Percentiles rank a stretch among this genome's conserved stretches.
phyloP scores from a whole-genome alignment of 78 protist genomes.

The Cavenderia fasciculata region DNA sequence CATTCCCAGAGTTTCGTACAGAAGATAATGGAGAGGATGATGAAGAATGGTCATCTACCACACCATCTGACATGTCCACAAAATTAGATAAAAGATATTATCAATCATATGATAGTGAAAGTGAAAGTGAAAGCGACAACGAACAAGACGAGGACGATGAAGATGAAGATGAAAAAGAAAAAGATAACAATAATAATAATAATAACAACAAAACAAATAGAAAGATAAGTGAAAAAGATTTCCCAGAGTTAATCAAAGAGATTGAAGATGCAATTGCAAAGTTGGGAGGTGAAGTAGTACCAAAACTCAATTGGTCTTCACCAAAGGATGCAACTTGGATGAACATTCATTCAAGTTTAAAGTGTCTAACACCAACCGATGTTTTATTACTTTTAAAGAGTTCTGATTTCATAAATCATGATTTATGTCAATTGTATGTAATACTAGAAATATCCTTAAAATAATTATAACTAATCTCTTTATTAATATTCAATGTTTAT shows the following conservation, averaged over 20 bases:
- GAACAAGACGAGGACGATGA: conserved; percentile 15
- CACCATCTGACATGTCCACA: not conserved
- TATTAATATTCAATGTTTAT: not conserved
- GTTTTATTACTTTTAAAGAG: conserved; percentile 68
- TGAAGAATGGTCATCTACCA: conserved; percentile 40
- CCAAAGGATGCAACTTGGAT: conserved; percentile 81
- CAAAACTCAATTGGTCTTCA: conserved; percentile 81
- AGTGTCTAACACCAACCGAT: conserved; percentile 49
- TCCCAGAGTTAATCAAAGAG: conserved; percentile 25
- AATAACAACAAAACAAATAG: not conserved
- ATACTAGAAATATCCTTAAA: too few relatives aligned
- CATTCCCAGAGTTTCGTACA: conserved; percentile 19
- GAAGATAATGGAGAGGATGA: conserved; percentile 25
- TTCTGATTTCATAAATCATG: conserved; percentile 73
- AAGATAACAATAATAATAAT: not conserved
- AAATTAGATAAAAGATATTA: conserved; percentile 17
- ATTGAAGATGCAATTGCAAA: conserved; percentile 28
- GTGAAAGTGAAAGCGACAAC: not conserved
- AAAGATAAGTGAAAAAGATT: not conserved
- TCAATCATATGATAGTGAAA: conserved; percentile 22
- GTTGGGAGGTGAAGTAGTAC: conserved; percentile 66
- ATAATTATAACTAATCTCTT: not conserved
- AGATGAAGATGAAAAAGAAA: not conserved
- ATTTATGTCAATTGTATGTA: conserved; percentile 62
- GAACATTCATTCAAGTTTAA: conserved; percentile 5